These are phyloP conservation scores for Verticillium albo-atrum DNA, from an alignment of 2,329 filamentous ascomycete species.

Conservation along the genomic window DNA sequence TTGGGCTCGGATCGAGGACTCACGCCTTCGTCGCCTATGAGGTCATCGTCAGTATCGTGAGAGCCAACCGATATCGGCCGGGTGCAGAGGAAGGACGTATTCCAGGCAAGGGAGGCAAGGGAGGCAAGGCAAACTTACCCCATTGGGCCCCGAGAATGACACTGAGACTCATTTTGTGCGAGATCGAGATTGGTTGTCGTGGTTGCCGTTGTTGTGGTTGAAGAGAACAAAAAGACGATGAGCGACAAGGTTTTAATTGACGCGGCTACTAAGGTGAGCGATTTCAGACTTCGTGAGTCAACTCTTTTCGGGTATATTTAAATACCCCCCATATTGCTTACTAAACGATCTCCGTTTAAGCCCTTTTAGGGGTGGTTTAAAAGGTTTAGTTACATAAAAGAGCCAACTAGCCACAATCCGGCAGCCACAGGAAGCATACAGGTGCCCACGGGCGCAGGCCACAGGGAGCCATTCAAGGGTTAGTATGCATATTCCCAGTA, in stretches of 20 bases:
- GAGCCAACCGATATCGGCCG: background rate
- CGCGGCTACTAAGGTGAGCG: background rate
- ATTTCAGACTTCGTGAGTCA: background rate
- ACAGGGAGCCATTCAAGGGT: no score
- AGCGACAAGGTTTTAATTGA: background rate
- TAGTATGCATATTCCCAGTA: background rate
- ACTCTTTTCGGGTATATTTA: background rate
- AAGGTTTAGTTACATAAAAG: background rate
- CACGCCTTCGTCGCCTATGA: background rate
- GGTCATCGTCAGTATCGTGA: background rate
- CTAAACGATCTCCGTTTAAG: background rate
- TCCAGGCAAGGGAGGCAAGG: slow-evolving; percentile 9
- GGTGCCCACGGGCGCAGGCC: no score
- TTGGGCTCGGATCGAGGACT: slow-evolving; percentile 6
- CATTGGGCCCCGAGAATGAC: slow-evolving; percentile 1
- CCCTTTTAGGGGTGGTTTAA: background rate
- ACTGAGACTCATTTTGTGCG: slow-evolving; percentile 3
- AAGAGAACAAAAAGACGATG: slow-evolving; percentile 6
- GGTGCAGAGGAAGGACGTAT: slow-evolving; percentile 5
- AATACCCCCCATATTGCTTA: background rate
- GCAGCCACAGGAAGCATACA: no score
- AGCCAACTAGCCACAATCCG: background rate
- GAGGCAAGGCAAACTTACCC: slow-evolving; percentile 4
- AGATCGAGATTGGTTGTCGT: slow-evolving; percentile 11
- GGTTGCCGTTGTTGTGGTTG: slow-evolving; percentile 9